A percentile compares a stretch with the other conserved stretches of the same genome.
Evolutionary conservation across 1,284 basidiomycete species (phyloP).

Genomic region (Caloboletus firmus): DNA sequence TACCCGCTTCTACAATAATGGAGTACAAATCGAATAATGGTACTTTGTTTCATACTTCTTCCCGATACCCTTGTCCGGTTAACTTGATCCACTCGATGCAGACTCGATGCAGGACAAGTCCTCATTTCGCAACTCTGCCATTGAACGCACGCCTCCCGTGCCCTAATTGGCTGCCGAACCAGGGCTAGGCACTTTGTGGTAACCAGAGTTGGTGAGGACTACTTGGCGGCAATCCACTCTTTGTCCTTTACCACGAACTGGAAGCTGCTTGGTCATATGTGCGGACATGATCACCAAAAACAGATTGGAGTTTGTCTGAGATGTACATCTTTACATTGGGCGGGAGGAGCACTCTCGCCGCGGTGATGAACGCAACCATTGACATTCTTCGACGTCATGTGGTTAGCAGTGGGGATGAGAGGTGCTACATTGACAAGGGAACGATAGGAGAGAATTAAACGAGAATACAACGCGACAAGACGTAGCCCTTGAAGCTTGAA

Average conservation of each 20-base stretch:
- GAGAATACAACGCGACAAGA: slow-evolving; percentile 14
- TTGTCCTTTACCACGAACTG: slow-evolving; percentile 4
- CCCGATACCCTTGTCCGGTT: not conserved
- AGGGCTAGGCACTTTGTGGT: not conserved
- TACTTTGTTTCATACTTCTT: slow-evolving; percentile 28
- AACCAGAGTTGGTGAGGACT: not conserved
- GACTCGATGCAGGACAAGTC: slow-evolving; percentile 85
- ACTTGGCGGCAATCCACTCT: not conserved
- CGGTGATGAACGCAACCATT: slow-evolving; percentile 1
- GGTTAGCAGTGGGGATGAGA: not conserved
- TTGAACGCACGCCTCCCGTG: slow-evolving; percentile 51
- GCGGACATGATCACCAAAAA: not conserved
- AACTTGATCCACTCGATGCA: slow-evolving; percentile 28
- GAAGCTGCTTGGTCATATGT: slow-evolving; percentile 7
- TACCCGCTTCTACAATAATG: slow-evolving; percentile 71
- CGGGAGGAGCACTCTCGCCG: not conserved
- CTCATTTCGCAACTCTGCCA: slow-evolving; percentile 68
- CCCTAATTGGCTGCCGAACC: slow-evolving; percentile 16
- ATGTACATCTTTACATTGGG: slow-evolving; percentile 17
- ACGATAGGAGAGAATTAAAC: not conserved
- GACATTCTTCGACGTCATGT: not conserved
- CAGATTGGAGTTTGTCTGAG: slow-evolving; percentile 4
- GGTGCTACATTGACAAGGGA: slow-evolving; percentile 2
- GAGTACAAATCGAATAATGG: slow-evolving; percentile 87
- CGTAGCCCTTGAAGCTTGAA: not conserved